Conservation (phyloP, 2,329 filamentous ascomycete genomes). For the Aspergillus sergii region DNA sequence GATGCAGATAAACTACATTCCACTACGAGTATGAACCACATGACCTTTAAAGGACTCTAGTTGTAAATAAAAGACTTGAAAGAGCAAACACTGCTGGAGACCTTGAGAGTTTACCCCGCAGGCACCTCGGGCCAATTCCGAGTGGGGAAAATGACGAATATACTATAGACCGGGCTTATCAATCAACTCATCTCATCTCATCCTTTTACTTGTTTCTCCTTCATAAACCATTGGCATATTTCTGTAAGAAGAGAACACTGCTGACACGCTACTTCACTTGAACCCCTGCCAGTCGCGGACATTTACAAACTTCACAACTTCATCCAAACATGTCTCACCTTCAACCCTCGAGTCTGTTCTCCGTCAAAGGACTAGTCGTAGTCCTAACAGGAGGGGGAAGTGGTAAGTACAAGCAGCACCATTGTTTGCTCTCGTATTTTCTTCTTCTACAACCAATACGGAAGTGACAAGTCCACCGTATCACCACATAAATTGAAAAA, state of each 20-base stretch:
- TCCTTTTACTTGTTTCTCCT: not conserved
- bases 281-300: not conserved
- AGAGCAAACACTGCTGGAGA: not conserved
- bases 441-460: not conserved
- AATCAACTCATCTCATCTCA: not conserved
- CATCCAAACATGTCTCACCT: slow-evolving; percentile 32
- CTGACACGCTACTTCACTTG: not conserved
- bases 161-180: not conserved
- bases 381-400: slow-evolving; percentile 59
- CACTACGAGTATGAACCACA: not conserved
- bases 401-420: slow-evolving; percentile 35
- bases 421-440: not conserved
- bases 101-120: not conserved
- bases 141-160: not conserved
- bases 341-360: slow-evolving; percentile 47
- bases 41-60: too few relatives aligned
- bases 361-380: slow-evolving; percentile 54
- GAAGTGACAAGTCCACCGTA: not conserved
- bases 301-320: not conserved
- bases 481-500: not conserved
- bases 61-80: not conserved
- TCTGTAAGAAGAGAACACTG: not conserved
- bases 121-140: not conserved
- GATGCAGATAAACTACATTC: not conserved
- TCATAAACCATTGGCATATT: not conserved